Conservation (phyloP, 306 rosid species). For the Malus sylvestris region DNA sequence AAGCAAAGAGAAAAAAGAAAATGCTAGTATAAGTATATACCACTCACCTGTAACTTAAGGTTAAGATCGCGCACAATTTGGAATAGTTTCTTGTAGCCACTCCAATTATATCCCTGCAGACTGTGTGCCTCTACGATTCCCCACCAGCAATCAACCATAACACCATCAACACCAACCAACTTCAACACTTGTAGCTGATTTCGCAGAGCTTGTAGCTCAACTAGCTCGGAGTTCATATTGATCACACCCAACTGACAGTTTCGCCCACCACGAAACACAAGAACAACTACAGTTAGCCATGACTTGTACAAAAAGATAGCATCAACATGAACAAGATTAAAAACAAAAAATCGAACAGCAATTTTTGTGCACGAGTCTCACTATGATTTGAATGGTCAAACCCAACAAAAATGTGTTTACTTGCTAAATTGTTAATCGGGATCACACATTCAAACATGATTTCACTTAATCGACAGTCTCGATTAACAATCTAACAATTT, state of each 20-base stretch:
- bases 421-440: neutral
- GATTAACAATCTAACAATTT: neutral
- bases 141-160: constrained; percentile 94
- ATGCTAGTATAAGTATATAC: too few species aligned
- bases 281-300: neutral
- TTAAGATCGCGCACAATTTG: too few species aligned
- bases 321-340: constrained; percentile 4
- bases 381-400: neutral
- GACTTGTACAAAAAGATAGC: neutral
- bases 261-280: constrained; percentile 16
- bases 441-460: too few species aligned
- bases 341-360: neutral
- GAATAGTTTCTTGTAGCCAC: too few species aligned
- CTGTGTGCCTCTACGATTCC: too few species aligned
- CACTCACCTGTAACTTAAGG: too few species aligned
- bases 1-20: too few species aligned
- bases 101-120: too few species aligned
- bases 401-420: neutral
- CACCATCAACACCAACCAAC: constrained; percentile 68
- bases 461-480: neutral
- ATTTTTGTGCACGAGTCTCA: neutral
- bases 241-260: constrained; percentile 57
- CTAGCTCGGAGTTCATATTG: constrained; percentile 61
- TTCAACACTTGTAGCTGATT: constrained; percentile 58
- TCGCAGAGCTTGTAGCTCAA: constrained; percentile 56